A percentile compares a stretch with the other conserved stretches of the same genome.
phyloP scores from a whole-genome alignment of 768 basidiomycete genomes.

The Russula sp. region DNA sequence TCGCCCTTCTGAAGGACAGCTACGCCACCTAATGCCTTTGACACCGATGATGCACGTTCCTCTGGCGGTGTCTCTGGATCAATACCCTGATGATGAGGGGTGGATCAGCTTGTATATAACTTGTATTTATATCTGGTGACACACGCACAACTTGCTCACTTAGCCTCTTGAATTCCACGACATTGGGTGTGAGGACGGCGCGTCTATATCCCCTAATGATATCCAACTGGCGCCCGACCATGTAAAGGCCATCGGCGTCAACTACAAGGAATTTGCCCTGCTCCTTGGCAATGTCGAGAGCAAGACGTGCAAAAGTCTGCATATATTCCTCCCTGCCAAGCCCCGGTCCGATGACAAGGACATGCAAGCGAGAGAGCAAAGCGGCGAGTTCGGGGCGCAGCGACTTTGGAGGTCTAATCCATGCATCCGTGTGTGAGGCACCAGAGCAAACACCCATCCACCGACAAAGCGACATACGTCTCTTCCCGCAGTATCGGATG shows the following conservation, averaged over 20 bases:
- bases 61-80: conserved; percentile 43
- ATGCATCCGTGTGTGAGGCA: not conserved
- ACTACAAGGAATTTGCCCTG: conserved; percentile 82
- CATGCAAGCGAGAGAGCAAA: conserved; percentile 81
- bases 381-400: conserved; percentile 51
- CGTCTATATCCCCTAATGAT: conserved; percentile 79
- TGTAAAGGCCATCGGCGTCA: conserved; percentile 88
- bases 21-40: conserved; percentile 72
- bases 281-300: conserved; percentile 63
- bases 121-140: no score
- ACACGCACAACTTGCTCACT: conserved; percentile 59
- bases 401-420: conserved; percentile 38
- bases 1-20: conserved; percentile 87
- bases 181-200: conserved; percentile 88
- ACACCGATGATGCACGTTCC: conserved; percentile 63
- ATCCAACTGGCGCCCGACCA: conserved; percentile 67
- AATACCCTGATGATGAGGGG: conserved; percentile 33
- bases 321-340: conserved; percentile 88
- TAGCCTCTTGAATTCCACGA: conserved; percentile 85
- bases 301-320: conserved; percentile 72
- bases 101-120: not conserved
- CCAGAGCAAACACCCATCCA: not conserved
- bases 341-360: conserved; percentile 89
- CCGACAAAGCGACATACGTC: conserved; percentile 38
- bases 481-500: conserved; percentile 82